These are phyloP conservation scores for Withania somnifera DNA, from an alignment of 305 asterid genomes.

Conservation along the genomic window DNA sequence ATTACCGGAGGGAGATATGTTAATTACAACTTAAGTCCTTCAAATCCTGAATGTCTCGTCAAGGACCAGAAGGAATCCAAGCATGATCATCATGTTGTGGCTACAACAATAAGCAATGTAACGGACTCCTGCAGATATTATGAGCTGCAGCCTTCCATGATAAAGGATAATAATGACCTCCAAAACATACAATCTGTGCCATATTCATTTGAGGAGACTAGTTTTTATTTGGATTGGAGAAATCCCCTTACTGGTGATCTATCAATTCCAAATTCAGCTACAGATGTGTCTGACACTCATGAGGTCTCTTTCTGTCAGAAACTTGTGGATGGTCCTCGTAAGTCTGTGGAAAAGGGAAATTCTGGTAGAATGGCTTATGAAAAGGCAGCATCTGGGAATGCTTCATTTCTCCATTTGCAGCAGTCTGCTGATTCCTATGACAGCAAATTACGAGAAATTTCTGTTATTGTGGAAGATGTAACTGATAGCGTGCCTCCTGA, in stretches of 20 bases:
- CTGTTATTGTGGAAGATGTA: conserved; percentile 44
- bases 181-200: conserved; percentile 9
- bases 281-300: conserved; percentile 4
- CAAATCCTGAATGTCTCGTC: not conserved
- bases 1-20: conserved; percentile 13
- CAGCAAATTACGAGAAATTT: conserved; percentile 15
- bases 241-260: conserved; percentile 9
- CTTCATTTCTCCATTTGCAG: conserved; percentile 15
- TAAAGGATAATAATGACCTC: conserved; percentile 16
- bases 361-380: conserved; percentile 4
- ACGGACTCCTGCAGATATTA: conserved; percentile 7
- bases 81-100: conserved; percentile 9
- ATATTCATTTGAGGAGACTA: conserved; percentile 14
- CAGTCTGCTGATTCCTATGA: conserved; percentile 15
- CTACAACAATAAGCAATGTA: conserved; percentile 6
- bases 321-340: conserved; percentile 10
- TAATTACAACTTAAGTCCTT: conserved; percentile 14
- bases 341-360: conserved; percentile 4
- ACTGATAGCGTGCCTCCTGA: conserved; percentile 26
- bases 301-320: conserved; percentile 13
- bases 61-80: conserved; percentile 22
- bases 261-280: conserved; percentile 14
- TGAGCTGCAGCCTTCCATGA: conserved; percentile 11
- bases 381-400: conserved; percentile 9
- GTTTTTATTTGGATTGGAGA: conserved; percentile 11